A percentile compares a stretch with the other conserved stretches of the same genome.
phyloP scores from a whole-genome alignment of 257 asterid species.

The Salvia miltiorrhiza region DNA sequence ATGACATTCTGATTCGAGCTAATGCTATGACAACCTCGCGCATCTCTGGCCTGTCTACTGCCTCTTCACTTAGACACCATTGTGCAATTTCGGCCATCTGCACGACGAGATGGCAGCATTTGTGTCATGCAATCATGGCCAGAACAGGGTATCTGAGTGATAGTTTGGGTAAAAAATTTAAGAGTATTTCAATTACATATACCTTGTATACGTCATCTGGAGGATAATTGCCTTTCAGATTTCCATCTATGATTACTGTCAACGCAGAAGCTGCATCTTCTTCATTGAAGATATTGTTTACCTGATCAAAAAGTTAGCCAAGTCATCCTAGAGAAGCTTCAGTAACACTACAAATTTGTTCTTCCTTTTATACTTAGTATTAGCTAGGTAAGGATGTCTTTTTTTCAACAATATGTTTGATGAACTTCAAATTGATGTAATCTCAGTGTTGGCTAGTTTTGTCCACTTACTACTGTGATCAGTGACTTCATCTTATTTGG shows the following conservation, averaged over 20 bases:
- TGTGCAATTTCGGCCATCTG: slow-evolving; percentile 77
- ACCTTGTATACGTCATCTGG: slow-evolving; percentile 65
- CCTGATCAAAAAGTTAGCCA: slow-evolving; percentile 33
- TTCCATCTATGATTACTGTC: slow-evolving; percentile 45
- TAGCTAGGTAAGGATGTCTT: background rate
- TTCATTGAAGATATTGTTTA: slow-evolving; percentile 42
- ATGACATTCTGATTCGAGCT: slow-evolving; percentile 55
- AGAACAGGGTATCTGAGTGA: background rate
- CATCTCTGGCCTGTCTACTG: slow-evolving; percentile 77
- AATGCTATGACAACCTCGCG: slow-evolving; percentile 65
- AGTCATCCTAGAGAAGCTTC: background rate
- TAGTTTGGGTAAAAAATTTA: too few relatives aligned
- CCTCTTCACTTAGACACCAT: slow-evolving; percentile 78
- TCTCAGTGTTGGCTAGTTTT: background rate
- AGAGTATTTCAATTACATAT: too few relatives aligned
- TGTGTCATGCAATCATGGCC: background rate
- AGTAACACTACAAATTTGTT: background rate
- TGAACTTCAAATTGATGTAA: background rate
- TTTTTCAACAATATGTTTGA: background rate
- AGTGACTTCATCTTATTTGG: slow-evolving; percentile 73
- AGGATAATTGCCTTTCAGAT: slow-evolving; percentile 64
- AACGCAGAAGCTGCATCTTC: slow-evolving; percentile 61
- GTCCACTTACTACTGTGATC: slow-evolving; percentile 63
- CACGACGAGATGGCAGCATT: background rate
- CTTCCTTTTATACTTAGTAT: background rate